Conservation (phyloP, 305 asterid genomes). For the Solanum hybrid region DNA sequence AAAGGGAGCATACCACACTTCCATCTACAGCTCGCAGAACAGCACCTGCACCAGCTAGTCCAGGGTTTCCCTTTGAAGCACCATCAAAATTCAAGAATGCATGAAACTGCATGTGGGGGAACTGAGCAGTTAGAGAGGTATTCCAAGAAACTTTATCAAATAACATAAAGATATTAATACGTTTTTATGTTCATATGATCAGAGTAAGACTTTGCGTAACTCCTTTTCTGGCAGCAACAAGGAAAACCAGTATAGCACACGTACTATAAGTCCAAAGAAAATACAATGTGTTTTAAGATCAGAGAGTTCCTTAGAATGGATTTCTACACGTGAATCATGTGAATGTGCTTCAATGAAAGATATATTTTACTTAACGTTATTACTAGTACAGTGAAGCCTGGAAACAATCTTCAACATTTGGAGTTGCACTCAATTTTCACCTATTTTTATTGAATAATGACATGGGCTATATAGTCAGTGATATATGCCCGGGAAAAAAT, state of each 20-base stretch:
- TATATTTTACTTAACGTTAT: not conserved
- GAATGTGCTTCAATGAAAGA: not conserved
- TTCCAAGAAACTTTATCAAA: not conserved
- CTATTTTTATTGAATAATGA: not conserved
- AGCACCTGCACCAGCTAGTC: constrained; percentile 60
- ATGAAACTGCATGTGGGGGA: constrained; percentile 24
- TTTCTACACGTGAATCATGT: not conserved
- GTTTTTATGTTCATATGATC: not conserved
- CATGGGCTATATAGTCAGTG: not conserved
- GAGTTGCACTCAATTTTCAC: not conserved
- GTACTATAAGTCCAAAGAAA: not conserved
- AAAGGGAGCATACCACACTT: constrained; percentile 28
- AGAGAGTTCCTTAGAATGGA: not conserved
- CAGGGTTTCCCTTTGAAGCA: constrained; percentile 58
- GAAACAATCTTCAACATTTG: not conserved
- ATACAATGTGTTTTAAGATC: not conserved
- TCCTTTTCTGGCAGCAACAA: not conserved
- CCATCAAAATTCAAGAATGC: constrained; percentile 48
- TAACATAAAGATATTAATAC: not conserved
- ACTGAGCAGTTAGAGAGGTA: not conserved
- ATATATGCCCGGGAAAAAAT: not conserved
- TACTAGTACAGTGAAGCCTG: not conserved
- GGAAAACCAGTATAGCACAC: not conserved
- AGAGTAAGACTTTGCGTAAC: not conserved
- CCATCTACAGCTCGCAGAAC: constrained; percentile 49